phyloP scores from a whole-genome alignment of 129 eudicot genomes.

The Centrapalus pauciflorus region DNA sequence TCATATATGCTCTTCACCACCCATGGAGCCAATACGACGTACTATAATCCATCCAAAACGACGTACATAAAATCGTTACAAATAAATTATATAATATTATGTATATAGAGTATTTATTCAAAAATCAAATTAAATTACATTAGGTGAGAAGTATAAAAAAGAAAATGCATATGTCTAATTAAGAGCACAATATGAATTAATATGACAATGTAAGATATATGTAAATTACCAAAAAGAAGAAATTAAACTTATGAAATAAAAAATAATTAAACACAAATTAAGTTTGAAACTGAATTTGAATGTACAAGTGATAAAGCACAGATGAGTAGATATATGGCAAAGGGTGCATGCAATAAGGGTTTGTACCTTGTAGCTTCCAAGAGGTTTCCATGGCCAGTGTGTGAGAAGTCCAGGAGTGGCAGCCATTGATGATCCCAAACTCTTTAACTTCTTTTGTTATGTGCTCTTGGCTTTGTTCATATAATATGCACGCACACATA shows the following conservation, averaged over 20 bases:
- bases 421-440: constrained; percentile 39
- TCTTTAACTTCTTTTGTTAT: background rate
- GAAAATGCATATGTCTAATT: too few species aligned
- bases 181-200: too few species aligned
- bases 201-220: background rate
- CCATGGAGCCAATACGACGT: constrained; percentile 56
- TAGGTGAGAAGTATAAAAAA: too few species aligned
- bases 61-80: background rate
- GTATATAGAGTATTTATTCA: too few species aligned
- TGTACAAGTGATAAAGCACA: background rate
- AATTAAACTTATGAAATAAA: background rate
- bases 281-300: background rate
- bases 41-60: constrained; percentile 33
- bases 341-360: background rate
- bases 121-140: too few species aligned
- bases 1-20: constrained; percentile 41
- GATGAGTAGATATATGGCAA: background rate
- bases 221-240: background rate
- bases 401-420: constrained; percentile 57
- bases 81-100: too few species aligned
- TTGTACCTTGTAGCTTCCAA: constrained; percentile 61
- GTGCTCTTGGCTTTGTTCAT: background rate
- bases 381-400: constrained; percentile 71
- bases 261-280: background rate
- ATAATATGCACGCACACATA: background rate